A percentile compares a stretch with the other conserved stretches of the same genome.
Conservation (phyloP, 345 rosid species). For the Euphorbia peplus region DNA sequence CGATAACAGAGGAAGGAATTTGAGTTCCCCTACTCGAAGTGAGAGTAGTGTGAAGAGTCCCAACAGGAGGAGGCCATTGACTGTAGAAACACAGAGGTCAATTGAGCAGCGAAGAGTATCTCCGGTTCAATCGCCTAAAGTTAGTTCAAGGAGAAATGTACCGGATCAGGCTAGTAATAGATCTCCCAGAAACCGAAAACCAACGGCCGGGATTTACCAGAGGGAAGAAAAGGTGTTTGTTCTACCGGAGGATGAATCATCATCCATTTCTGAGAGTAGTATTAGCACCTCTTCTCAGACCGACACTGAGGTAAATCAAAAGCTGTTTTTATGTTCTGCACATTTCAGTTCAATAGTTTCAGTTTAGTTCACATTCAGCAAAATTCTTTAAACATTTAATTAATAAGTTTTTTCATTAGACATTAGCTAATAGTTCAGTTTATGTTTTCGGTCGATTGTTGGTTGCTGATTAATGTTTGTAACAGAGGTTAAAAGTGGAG, state of each 20-base stretch:
- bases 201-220: conserved; percentile 28
- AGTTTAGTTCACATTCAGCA: no score
- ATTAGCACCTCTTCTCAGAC: conserved; percentile 47
- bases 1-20: conserved; percentile 41
- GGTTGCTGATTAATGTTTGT: neutral
- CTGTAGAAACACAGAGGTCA: conserved; percentile 39
- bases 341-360: neutral
- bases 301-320: conserved; percentile 52
- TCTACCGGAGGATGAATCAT: conserved; percentile 49
- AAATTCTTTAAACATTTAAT: no score
- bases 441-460: no score
- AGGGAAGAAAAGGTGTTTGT: conserved; percentile 29
- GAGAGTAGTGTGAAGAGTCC: conserved; percentile 53
- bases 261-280: conserved; percentile 52
- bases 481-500: conserved; percentile 55
- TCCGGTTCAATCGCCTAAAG: conserved; percentile 48
- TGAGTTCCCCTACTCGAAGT: conserved; percentile 35
- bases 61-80: conserved; percentile 39
- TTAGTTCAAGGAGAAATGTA: conserved; percentile 29
- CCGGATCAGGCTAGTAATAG: conserved; percentile 33
- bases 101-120: conserved; percentile 48
- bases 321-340: no score
- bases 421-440: no score
- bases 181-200: conserved; percentile 38
- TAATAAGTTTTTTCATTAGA: no score